Evolutionary conservation across 768 basidiomycete species (phyloP), one percentile per base, ranked within the genome.

Genomic region (Suillus subalutaceus): DNA sequence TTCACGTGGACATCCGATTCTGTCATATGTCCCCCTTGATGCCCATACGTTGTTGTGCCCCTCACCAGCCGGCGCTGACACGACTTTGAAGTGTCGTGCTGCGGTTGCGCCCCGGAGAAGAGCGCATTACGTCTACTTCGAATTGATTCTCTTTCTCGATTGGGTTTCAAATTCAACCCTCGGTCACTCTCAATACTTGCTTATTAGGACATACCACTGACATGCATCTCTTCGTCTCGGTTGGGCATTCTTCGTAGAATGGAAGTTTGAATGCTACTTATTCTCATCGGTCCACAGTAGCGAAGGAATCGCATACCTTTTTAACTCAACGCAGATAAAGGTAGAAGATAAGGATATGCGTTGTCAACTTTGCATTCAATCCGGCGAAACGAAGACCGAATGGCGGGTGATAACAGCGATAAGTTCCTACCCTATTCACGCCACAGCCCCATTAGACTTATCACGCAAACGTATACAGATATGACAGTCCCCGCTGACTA

Each of bases 261-360:
- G 55, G 55, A 56, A 56, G 55, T 12, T 20, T n/a, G 55, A 13
- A 20, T 35, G 20, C 55, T 56, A 12, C 35, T n/a, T 56, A 30
- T 43, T 18, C 26, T 43, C 59, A 43, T 30, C 18, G 18, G 40
- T 58, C 57, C 38, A 16, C 15, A 41, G 18, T 30, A 18, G 58
- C 58, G 40, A 59, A 26, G 38, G 8, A 30, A 60, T 8, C 30
- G 10, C n/a, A 60, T 20, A 6, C 41, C 10, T 32, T 18, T 26
- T 59, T 26, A 41, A 30, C 40, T 41, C 40, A 38, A 30, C 26
- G 26, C 41, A 20, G 41, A 60, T 60, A 60, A 60, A 41, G 41
- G 12, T 12, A 60, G 59, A 32, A 60, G 59, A 60, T 60, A 60
- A 60, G 59, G 23, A 30, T 55, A 55, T 55, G 10, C 30, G 23